These are phyloP conservation scores for Yarrowia bubula DNA, from an alignment of 805 yeast genomes.

Conservation along the genomic window DNA sequence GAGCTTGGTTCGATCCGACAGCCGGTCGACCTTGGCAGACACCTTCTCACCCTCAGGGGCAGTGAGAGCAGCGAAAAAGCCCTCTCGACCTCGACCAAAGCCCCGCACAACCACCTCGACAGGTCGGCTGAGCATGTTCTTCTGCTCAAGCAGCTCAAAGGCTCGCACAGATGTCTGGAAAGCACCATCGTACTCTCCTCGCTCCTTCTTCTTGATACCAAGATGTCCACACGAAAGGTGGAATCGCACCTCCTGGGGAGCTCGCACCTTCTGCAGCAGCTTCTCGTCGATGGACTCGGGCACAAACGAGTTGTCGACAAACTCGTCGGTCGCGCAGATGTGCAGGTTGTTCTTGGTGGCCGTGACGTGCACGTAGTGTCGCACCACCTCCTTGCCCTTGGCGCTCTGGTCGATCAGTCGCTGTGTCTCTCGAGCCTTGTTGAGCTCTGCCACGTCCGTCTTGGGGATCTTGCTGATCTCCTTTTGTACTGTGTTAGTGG, in stretches of 20 bases:
- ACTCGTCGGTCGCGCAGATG: conserved; percentile 24
- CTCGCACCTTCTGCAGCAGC: conserved; percentile 55
- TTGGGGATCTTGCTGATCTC: conserved; percentile 25
- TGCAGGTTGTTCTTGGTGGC: conserved; percentile 22
- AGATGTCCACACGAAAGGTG: conserved; percentile 77
- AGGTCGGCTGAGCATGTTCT: conserved; percentile 53
- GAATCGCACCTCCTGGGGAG: conserved; percentile 71
- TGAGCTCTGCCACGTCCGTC: conserved; percentile 16
- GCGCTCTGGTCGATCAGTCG: conserved; percentile 11
- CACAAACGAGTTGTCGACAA: conserved; percentile 3
- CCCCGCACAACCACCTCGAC: conserved; percentile 77
- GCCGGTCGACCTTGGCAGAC: conserved; percentile 62
- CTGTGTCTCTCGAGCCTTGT: conserved; percentile 21
- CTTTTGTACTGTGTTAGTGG: conserved; percentile 22
- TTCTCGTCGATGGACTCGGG: conserved; percentile 26
- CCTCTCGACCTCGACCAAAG: conserved; percentile 87
- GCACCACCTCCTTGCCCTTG: conserved; percentile 25
- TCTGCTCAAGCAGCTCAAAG: conserved; percentile 69
- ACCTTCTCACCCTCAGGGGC: conserved; percentile 84
- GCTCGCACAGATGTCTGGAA: conserved; percentile 77
- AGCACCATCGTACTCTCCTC: conserved; percentile 91
- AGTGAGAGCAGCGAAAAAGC: conserved; percentile 75
- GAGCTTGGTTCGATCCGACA: conserved; percentile 76
- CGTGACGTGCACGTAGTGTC: conserved; percentile 12
- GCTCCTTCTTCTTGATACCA: conserved; percentile 85